Base-by-base conservation (phyloP, 805 yeast species). In the Komagataella mondaviorum region DNA sequence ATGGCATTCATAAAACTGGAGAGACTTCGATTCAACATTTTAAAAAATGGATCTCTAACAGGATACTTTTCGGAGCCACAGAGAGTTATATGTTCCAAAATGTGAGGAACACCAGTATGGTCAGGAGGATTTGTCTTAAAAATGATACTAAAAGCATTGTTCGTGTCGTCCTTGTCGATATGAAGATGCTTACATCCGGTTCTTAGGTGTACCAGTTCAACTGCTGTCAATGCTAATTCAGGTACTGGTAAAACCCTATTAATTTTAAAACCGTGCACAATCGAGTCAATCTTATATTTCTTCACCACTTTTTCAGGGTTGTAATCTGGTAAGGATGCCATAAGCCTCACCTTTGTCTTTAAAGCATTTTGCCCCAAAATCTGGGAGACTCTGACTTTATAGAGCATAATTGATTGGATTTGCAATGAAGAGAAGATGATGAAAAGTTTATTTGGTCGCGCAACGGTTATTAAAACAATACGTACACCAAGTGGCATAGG, bases 1-100 rank as follows among this genome's bases (percentile, higher is more conserved):
- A 93, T 88, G 6, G 99, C 99, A 64, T 93, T 93, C 99, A 93
- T 93, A 67, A 89, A 93, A 64, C 88, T 93, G 39, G 96, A 82
- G 60, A 93, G 70, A n/a, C 97, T 88, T 56, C 97, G 71, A 64
- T 89, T 91, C 53, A 91, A 72, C 99, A 93, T 93, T 64, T 91
- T 91, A 77, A 93, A 93, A 66, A 93, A 93, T 1, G 99, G 99
- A 67, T 93, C 99, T 57, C 97, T 73, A 1, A 93, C 96, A 2
- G 97, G 97, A 64, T 80, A 93, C 61, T 84, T 85, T 52, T 77
- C 72, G 1, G 97, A 89, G 2, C 99, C 99, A 69, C 99, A 93
- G 39, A 93, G 70, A 1, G 98, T 90, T 5, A 97, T 90, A 66
- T 93, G 99, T 64, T 93, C 99, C 53, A 93, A 67, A 52, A 93